phyloP scores from a whole-genome alignment of 352 stramenopile species.

The Globisporangium nagaii region DNA sequence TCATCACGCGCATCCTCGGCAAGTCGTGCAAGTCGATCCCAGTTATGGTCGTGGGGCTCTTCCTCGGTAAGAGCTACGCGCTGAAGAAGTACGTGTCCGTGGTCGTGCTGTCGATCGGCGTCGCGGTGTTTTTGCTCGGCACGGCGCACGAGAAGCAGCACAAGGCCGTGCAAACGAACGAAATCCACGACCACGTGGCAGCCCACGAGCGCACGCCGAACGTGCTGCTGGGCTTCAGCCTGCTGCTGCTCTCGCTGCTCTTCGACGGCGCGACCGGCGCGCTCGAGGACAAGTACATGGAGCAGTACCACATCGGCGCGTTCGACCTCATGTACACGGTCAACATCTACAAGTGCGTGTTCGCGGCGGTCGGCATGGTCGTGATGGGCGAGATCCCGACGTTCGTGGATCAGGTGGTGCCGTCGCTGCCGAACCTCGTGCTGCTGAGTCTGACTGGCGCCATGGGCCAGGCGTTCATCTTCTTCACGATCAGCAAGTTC shows the following conservation, averaged over 20 bases:
- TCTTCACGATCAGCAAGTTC: conserved; percentile 86
- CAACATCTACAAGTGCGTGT: conserved; percentile 81
- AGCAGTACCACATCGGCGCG: conserved; percentile 71
- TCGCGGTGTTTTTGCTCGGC: conserved; percentile 72
- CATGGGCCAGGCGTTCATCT: conserved; percentile 80
- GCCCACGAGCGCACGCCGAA: conserved; percentile 57
- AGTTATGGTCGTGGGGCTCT: conserved; percentile 74
- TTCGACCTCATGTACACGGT: conserved; percentile 88
- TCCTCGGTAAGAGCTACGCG: conserved; percentile 72
- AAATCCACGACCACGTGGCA: conserved; percentile 30
- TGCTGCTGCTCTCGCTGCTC: conserved; percentile 67
- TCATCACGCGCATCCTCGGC: conserved; percentile 81
- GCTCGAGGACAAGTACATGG: conserved; percentile 79
- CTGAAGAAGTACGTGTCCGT: conserved; percentile 84
- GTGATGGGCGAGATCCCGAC: conserved; percentile 60
- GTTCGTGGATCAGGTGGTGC: conserved; percentile 56
- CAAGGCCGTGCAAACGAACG: conserved; percentile 29
- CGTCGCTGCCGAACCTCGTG: conserved; percentile 55
- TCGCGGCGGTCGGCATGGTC: conserved; percentile 61
- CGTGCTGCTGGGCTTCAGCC: conserved; percentile 55
- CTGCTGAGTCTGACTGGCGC: conserved; percentile 73
- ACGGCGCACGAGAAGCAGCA: conserved; percentile 71
- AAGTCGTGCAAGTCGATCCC: conserved; percentile 88
- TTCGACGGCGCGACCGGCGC: conserved; percentile 78
- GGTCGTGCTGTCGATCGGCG: conserved; percentile 59